phyloP scores from a whole-genome alignment of 495 filamentous ascomycete species.

The Hypoxylon intermedium region DNA sequence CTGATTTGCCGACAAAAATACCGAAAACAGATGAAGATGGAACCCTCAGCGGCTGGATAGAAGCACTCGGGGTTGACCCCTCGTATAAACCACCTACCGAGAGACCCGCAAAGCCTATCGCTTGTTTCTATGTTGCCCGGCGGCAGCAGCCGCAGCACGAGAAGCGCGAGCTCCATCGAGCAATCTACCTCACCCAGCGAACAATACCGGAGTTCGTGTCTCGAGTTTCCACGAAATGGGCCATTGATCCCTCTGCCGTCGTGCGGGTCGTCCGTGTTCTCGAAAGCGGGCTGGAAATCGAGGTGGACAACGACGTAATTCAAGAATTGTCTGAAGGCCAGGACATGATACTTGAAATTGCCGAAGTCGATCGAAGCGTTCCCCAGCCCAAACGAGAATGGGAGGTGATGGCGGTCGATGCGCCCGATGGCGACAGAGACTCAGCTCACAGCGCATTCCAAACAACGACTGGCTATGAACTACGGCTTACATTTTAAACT shows the following conservation, averaged over 20 bases:
- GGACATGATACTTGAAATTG: constrained; percentile 73
- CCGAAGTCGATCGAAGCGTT: constrained; percentile 44
- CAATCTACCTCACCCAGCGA: constrained; percentile 82
- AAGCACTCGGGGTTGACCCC: constrained; percentile 87
- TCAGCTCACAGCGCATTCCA: constrained; percentile 46
- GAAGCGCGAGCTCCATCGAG: constrained; percentile 74
- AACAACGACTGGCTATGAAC: constrained; percentile 51
- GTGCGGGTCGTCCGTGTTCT: constrained; percentile 74
- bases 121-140: constrained; percentile 85
- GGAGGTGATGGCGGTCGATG: constrained; percentile 59
- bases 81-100: constrained; percentile 83
- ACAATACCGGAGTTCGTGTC: constrained; percentile 73
- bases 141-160: constrained; percentile 58
- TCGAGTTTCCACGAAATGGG: constrained; percentile 76
- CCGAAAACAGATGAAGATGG: constrained; percentile 58
- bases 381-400: constrained; percentile 57
- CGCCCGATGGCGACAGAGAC: constrained; percentile 47
- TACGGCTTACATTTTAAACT: constrained; percentile 57
- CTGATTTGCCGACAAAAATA: constrained; percentile 60
- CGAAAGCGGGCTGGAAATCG: constrained; percentile 75
- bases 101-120: constrained; percentile 71
- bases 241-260: constrained; percentile 74
- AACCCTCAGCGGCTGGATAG: constrained; percentile 79
- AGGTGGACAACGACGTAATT: constrained; percentile 90
- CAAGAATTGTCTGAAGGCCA: constrained; percentile 87